These are phyloP conservation scores for Hymenoscyphus fraxineus DNA, from an alignment of 2,329 filamentous ascomycete genomes.

Conservation along the genomic window DNA sequence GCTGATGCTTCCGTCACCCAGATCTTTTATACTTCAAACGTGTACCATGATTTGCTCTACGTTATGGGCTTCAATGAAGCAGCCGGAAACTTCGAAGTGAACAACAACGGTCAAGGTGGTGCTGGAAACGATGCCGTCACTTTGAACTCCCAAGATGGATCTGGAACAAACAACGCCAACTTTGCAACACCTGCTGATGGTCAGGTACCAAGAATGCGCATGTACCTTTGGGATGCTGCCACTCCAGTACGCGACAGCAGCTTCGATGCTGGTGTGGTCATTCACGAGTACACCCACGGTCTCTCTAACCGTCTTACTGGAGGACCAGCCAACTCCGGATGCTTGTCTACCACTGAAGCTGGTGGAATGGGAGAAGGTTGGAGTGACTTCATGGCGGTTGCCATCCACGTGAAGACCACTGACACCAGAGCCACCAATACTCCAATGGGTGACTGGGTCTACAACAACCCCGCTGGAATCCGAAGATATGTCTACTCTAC, in stretches of 20 bases:
- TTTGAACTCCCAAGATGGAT: conserved; percentile 54
- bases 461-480: conserved; percentile 43
- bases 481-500: conserved; percentile 51
- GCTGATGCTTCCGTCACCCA: conserved; percentile 53
- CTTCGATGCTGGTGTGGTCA: conserved; percentile 58
- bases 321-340: conserved; percentile 41
- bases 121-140: conserved; percentile 49
- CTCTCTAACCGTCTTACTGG: conserved; percentile 43
- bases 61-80: conserved; percentile 53
- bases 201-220: conserved; percentile 51
- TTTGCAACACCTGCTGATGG: conserved; percentile 54
- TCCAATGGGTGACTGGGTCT: conserved; percentile 48
- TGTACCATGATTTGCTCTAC: conserved; percentile 57
- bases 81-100: conserved; percentile 57
- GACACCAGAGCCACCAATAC: conserved; percentile 47
- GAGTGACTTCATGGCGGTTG: conserved; percentile 53
- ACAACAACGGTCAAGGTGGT: conserved; percentile 55
- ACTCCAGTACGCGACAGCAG: conserved; percentile 30
- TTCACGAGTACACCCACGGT: conserved; percentile 55
- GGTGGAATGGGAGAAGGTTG: conserved; percentile 58
- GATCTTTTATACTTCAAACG: conserved; percentile 59
- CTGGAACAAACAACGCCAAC: conserved; percentile 53
- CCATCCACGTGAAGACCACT: conserved; percentile 43
- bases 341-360: conserved; percentile 45
- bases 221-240: conserved; percentile 51